These are phyloP conservation scores for Pythium pyrilobum DNA, from an alignment of 352 stramenopile species.

Conservation along the genomic window DNA sequence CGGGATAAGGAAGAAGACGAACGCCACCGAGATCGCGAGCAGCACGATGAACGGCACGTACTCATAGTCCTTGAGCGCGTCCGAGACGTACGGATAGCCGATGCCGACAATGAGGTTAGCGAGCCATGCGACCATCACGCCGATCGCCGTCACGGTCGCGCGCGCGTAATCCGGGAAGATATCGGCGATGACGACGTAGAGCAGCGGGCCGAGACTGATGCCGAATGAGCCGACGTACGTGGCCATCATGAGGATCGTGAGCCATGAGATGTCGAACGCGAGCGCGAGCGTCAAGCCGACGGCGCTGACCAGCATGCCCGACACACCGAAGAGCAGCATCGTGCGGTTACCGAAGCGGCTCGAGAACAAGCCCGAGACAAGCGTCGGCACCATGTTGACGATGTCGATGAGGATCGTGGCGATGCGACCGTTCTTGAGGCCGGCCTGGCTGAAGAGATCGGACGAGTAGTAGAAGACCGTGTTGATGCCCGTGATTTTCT, in stretches of 20 bases:
- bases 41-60: constrained; percentile 26
- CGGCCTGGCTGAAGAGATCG: constrained; percentile 30
- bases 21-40: constrained; percentile 5
- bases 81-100: constrained; percentile 48
- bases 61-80: constrained; percentile 28
- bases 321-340: constrained; percentile 40
- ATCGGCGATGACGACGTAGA: constrained; percentile 52
- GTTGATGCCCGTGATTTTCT: constrained; percentile 63
- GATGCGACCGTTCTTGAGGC: constrained; percentile 34
- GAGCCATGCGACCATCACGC: constrained; percentile 23
- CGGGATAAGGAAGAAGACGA: constrained; percentile 17
- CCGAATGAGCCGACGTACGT: constrained; percentile 58
- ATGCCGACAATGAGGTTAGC: constrained; percentile 50
- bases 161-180: constrained; percentile 56
- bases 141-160: constrained; percentile 8
- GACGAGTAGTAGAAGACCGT: constrained; percentile 50
- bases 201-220: constrained; percentile 56
- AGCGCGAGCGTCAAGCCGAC: constrained; percentile 51
- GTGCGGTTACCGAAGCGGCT: constrained; percentile 42
- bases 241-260: constrained; percentile 53
- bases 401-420: constrained; percentile 37
- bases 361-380: constrained; percentile 30
- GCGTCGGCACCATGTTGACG: constrained; percentile 35
- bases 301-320: constrained; percentile 37
- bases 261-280: constrained; percentile 22